Conservation (phyloP, 176 grass and related monocot species). For the Typha latifolia region DNA sequence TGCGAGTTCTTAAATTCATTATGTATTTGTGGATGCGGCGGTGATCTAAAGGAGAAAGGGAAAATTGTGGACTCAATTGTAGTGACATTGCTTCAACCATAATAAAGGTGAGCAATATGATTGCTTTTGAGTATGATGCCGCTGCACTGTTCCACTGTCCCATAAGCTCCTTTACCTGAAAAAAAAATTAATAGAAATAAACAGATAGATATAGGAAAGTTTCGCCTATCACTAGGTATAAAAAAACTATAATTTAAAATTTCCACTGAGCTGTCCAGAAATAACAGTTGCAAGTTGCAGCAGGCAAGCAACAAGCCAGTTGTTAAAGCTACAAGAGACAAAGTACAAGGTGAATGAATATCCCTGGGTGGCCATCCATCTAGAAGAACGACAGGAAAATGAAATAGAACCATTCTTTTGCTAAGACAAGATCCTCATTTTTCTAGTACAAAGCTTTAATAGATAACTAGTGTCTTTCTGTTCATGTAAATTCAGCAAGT, state of each 20-base stretch:
- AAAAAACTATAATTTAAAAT: neutral
- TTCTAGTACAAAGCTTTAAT: too few relatives aligned
- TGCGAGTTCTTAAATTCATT: constrained; percentile 45
- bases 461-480: too few relatives aligned
- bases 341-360: too few relatives aligned
- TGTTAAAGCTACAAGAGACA: too few relatives aligned
- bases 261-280: too few relatives aligned
- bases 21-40: constrained; percentile 49
- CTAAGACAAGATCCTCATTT: too few relatives aligned
- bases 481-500: too few relatives aligned
- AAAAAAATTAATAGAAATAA: neutral
- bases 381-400: too few relatives aligned
- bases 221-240: neutral
- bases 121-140: constrained; percentile 53
- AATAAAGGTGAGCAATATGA: constrained; percentile 59
- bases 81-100: constrained; percentile 42
- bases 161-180: constrained; percentile 57
- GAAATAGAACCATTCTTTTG: too few relatives aligned
- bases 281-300: neutral
- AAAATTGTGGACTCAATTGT: constrained; percentile 43
- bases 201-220: neutral
- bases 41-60: constrained; percentile 33
- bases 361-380: too few relatives aligned
- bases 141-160: constrained; percentile 34
- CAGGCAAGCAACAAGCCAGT: neutral